Evolutionary conservation across 2,329 filamentous ascomycete species (phyloP).

Genomic region (Monosporascus sp.): DNA sequence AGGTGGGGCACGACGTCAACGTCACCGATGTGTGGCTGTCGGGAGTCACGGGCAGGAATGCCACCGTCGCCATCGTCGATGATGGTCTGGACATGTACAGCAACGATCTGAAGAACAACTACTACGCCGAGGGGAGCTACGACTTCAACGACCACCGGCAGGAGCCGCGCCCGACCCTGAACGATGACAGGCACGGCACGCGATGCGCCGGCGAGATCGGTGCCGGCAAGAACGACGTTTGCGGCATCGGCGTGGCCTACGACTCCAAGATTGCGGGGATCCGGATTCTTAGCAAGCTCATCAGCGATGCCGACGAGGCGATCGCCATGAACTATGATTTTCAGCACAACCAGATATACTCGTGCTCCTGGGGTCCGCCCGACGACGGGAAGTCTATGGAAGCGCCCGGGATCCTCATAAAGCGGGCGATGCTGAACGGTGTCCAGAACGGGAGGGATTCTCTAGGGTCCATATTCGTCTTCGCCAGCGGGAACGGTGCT

Average conservation of each 20-base stretch:
- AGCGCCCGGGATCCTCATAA: slow-evolving; percentile 81
- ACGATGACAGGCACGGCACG: slow-evolving; percentile 86
- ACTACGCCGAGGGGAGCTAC: slow-evolving; percentile 87
- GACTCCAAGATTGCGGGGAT: slow-evolving; percentile 86
- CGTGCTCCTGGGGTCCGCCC: slow-evolving; percentile 95
- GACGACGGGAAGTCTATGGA: slow-evolving; percentile 96
- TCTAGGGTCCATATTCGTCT: slow-evolving; percentile 89
- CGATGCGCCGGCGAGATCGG: slow-evolving; percentile 92
- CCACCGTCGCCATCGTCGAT: slow-evolving; percentile 90
- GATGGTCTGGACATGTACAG: slow-evolving; percentile 96
- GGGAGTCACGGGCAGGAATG: slow-evolving; percentile 83
- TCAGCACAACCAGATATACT: slow-evolving; percentile 93
- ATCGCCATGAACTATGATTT: slow-evolving; percentile 88
- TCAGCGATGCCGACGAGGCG: slow-evolving; percentile 89
- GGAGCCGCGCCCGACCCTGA: slow-evolving; percentile 75
- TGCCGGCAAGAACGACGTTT: slow-evolving; percentile 87
- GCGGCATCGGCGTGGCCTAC: slow-evolving; percentile 93
- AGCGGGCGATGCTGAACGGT: slow-evolving; percentile 85
- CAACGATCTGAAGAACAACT: slow-evolving; percentile 86
- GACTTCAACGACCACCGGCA: slow-evolving; percentile 87
- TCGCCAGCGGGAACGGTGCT: slow-evolving; percentile 93
- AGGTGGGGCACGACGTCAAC: slow-evolving; percentile 87
- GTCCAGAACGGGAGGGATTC: slow-evolving; percentile 82
- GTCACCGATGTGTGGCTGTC: slow-evolving; percentile 91
- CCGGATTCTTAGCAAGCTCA: slow-evolving; percentile 85